These are phyloP conservation scores for Calonectria crousiana DNA, from an alignment of 2,329 filamentous ascomycete species.

Conservation along the genomic window DNA sequence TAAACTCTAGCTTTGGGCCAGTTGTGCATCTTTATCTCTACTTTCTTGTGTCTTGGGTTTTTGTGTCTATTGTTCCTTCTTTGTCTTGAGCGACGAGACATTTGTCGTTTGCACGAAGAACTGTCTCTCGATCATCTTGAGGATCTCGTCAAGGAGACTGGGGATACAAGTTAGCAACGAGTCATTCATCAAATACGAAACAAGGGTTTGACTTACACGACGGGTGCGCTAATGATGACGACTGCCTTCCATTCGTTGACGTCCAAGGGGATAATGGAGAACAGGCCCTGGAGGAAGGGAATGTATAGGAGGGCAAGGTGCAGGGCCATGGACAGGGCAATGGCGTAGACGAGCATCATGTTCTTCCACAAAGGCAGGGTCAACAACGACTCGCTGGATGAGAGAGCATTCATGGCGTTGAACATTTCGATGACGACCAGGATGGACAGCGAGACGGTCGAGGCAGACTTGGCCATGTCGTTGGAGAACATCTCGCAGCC, in stretches of 20 bases:
- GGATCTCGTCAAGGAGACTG: constrained; percentile 83
- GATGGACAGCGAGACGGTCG: constrained; percentile 90
- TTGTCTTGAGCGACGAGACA: constrained; percentile 54
- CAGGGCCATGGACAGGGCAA: constrained; percentile 90
- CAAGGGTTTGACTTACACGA: constrained; percentile 76
- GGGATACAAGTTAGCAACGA: constrained; percentile 39
- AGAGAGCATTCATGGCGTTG: constrained; percentile 98
- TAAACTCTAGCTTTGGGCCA: constrained; percentile 40
- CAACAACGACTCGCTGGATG: constrained; percentile 92
- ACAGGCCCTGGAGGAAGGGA: constrained; percentile 87
- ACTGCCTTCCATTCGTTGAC: constrained; percentile 94
- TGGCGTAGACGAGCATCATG: constrained; percentile 97
- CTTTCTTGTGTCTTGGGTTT: constrained; percentile 33
- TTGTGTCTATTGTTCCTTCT: constrained; percentile 65
- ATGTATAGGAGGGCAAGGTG: constrained; percentile 96
- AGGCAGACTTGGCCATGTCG: constrained; percentile 87
- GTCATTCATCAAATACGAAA: neutral
- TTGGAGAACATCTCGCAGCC: constrained; percentile 93
- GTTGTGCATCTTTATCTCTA: constrained; percentile 34
- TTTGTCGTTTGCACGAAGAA: constrained; percentile 70
- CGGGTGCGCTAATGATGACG: constrained; percentile 86
- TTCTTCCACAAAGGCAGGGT: constrained; percentile 98
- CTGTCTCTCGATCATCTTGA: constrained; percentile 82
- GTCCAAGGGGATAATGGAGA: constrained; percentile 90
- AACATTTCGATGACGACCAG: constrained; percentile 99